Conservation (phyloP, 768 basidiomycete species). For the Termitomyces sp. region DNA sequence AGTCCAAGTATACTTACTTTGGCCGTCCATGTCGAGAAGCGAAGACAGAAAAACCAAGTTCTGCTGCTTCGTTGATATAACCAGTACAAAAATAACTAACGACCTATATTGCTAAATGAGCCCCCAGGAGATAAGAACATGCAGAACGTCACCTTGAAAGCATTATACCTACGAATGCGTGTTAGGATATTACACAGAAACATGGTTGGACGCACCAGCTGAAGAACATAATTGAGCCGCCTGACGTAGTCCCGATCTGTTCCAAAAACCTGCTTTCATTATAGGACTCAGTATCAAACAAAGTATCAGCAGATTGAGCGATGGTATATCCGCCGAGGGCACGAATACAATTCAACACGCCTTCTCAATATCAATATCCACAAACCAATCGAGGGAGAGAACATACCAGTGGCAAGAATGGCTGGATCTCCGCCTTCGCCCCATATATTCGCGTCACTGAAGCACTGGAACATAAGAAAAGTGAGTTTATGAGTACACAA, state of each 20-base stretch:
- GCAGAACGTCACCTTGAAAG: constrained; percentile 48
- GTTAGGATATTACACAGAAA: not conserved
- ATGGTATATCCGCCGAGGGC: constrained; percentile 61
- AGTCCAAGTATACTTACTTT: constrained; percentile 39
- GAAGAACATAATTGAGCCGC: constrained; percentile 48
- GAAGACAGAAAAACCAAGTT: constrained; percentile 62
- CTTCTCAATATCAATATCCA: constrained; percentile 24
- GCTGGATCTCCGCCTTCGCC: constrained; percentile 51
- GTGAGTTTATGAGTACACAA: not conserved
- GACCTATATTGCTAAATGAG: constrained; percentile 33
- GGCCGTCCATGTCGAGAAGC: constrained; percentile 57
- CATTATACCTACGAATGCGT: constrained; percentile 47
- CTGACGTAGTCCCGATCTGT: constrained; percentile 39
- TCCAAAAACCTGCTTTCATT: constrained; percentile 51
- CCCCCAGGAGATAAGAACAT: not conserved
- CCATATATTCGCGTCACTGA: constrained; percentile 54
- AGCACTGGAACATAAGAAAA: constrained; percentile 34
- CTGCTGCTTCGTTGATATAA: constrained; percentile 53
- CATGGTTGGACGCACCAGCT: constrained; percentile 46
- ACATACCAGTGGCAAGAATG: constrained; percentile 51
- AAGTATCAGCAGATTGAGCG: constrained; percentile 43
- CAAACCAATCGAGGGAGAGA: not conserved
- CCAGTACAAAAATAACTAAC: constrained; percentile 66
- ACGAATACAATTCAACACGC: constrained; percentile 60
- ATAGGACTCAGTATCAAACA: constrained; percentile 61